Percentiles rank a stretch among this genome's conserved stretches.
Conservation (phyloP, 1,284 basidiomycete species). For the Cutaneotrichosporon sp. region DNA sequence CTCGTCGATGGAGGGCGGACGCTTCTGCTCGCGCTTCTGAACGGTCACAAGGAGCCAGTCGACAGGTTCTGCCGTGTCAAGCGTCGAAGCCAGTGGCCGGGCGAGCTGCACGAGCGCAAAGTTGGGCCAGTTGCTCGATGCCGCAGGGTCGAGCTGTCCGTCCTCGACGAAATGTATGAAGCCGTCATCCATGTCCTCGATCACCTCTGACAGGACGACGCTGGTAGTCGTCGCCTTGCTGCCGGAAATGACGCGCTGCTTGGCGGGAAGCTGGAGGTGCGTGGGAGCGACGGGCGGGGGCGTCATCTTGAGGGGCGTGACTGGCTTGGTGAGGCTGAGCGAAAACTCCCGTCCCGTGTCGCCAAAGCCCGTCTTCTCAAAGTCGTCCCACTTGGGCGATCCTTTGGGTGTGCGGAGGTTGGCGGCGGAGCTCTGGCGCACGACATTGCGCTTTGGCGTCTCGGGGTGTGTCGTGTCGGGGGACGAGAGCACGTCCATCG, state of each 20-base stretch:
- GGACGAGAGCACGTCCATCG: background rate
- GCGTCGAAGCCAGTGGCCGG: slow-evolving; percentile 3
- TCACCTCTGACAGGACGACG: slow-evolving; percentile 18
- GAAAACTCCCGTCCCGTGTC: slow-evolving; percentile 15
- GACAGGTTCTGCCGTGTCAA: slow-evolving; percentile 8
- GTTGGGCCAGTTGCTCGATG: slow-evolving; percentile 26
- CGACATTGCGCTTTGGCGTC: background rate
- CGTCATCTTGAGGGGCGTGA: background rate
- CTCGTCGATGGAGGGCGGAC: slow-evolving; percentile 2
- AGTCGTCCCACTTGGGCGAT: slow-evolving; percentile 20
- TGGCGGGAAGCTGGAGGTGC: slow-evolving; percentile 1
- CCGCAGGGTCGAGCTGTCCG: slow-evolving; percentile 26
- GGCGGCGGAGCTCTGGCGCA: slow-evolving; percentile 6
- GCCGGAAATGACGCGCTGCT: slow-evolving; percentile 5
- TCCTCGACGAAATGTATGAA: slow-evolving; percentile 40
- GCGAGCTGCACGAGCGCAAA: slow-evolving; percentile 33
- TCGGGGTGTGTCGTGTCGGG: background rate
- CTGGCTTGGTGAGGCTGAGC: slow-evolving; percentile 10
- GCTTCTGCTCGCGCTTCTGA: slow-evolving; percentile 14
- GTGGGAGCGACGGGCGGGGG: background rate
- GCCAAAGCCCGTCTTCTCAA: slow-evolving; percentile 21
- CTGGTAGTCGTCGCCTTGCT: slow-evolving; percentile 4
- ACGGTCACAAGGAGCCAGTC: slow-evolving; percentile 36
- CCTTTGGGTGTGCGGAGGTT: slow-evolving; percentile 6
- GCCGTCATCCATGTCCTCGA: slow-evolving; percentile 34